phyloP scores from a whole-genome alignment of 371 early-diverging fungal species.

The Paramicrosporidium saccamoebae region DNA sequence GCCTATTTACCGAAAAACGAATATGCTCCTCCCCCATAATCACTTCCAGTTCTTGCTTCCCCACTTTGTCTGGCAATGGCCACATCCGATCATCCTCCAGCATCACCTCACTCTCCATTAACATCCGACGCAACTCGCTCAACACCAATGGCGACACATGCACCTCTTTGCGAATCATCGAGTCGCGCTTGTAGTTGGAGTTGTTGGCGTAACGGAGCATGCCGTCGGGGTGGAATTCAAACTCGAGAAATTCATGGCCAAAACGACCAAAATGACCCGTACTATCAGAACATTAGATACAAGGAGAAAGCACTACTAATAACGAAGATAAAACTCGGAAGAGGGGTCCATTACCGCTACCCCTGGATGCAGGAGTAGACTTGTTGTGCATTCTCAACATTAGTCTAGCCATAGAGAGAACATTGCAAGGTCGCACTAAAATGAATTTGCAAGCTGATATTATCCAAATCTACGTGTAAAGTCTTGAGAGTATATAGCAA shows the following conservation, averaged over 20 bases:
- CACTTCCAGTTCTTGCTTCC: slow-evolving; percentile 76
- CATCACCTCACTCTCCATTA: slow-evolving; percentile 58
- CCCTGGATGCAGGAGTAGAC: slow-evolving; percentile 4
- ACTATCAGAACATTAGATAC: slow-evolving; percentile 8
- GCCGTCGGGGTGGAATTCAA: slow-evolving; percentile 66
- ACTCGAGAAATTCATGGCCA: slow-evolving; percentile 93
- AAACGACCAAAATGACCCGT: slow-evolving; percentile 71
- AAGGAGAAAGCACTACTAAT: slow-evolving; percentile 2
- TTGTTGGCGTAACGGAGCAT: slow-evolving; percentile 80
- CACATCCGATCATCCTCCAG: slow-evolving; percentile 70
- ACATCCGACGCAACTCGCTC: slow-evolving; percentile 50
- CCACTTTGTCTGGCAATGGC: slow-evolving; percentile 65
- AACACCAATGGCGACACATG: slow-evolving; percentile 36
- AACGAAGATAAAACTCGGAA: slow-evolving; percentile 5
- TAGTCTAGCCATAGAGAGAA: too few relatives aligned
- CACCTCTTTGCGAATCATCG: slow-evolving; percentile 70
- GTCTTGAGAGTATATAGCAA: too few relatives aligned
- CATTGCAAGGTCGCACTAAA: too few relatives aligned
- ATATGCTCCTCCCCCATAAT: slow-evolving; percentile 59
- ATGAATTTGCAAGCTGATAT: too few relatives aligned
- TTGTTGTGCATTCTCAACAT: slow-evolving; percentile 3
- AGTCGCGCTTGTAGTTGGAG: slow-evolving; percentile 86
- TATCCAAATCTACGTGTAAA: too few relatives aligned
- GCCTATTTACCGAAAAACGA: slow-evolving; percentile 38
- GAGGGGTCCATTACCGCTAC: too few relatives aligned